Evolutionary conservation across 2,329 filamentous ascomycete genomes (phyloP).

Genomic region (Seiridium cupressi): DNA sequence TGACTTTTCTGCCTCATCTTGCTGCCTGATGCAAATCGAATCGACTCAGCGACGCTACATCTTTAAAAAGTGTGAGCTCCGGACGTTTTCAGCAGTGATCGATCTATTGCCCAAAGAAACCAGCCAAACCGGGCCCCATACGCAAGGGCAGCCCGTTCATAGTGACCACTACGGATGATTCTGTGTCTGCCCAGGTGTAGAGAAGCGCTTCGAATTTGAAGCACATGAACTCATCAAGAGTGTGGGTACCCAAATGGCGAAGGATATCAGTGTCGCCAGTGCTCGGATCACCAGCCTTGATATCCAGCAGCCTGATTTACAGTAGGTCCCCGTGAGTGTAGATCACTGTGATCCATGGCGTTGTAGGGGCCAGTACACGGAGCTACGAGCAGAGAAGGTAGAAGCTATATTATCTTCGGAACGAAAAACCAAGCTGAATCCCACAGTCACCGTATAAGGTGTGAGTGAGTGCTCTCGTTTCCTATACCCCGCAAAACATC

Average conservation of each 20-base stretch:
- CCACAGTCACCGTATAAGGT: no score
- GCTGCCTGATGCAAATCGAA: slow-evolving; percentile 6
- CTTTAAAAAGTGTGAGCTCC: background rate
- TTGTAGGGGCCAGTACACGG: no score
- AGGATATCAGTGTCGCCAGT: background rate
- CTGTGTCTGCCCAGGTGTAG: background rate
- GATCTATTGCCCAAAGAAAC: background rate
- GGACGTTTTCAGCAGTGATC: background rate
- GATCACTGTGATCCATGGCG: no score
- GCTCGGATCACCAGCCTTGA: background rate
- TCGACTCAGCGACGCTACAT: slow-evolving; percentile 1
- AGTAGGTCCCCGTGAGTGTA: no score
- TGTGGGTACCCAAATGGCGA: background rate
- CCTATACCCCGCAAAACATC: no score
- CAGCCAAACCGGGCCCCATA: background rate
- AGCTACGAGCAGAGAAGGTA: no score
- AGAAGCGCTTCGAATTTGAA: background rate
- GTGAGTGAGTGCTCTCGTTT: no score
- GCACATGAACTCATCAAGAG: background rate
- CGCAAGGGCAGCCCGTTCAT: background rate
- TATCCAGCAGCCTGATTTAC: background rate
- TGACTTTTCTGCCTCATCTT: background rate
- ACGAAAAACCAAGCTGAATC: no score
- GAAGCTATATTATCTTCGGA: no score
- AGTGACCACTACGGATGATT: background rate